A percentile compares a stretch with the other conserved stretches of the same genome.
These are phyloP conservation scores for Stipa capillata DNA, from an alignment of 176 grass and related monocot species.

Conservation along the genomic window DNA sequence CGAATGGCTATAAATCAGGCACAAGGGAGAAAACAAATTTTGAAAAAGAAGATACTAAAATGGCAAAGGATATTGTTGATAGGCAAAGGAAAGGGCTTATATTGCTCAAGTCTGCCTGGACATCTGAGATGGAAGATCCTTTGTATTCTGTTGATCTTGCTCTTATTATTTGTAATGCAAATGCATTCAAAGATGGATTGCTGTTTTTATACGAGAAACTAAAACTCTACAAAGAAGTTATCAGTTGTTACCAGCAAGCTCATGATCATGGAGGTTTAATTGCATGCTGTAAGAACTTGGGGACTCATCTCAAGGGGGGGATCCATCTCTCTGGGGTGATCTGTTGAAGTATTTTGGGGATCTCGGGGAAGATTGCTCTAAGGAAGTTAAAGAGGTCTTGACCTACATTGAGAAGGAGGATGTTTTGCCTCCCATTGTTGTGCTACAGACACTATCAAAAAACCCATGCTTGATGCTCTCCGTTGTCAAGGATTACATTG, in stretches of 20 bases:
- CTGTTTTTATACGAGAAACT: slow-evolving; percentile 95
- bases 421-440: slow-evolving; percentile 87
- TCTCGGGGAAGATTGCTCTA: slow-evolving; percentile 86
- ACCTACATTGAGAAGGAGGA: slow-evolving; percentile 87
- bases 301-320: slow-evolving; percentile 76
- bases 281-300: slow-evolving; percentile 92
- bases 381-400: slow-evolving; percentile 96
- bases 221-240: slow-evolving; percentile 95
- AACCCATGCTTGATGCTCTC: slow-evolving; percentile 81
- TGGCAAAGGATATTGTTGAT: slow-evolving; percentile 46
- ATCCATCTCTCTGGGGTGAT: slow-evolving; percentile 88
- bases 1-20: slow-evolving; percentile 33
- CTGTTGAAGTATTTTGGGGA: slow-evolving; percentile 95
- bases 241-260: slow-evolving; percentile 91
- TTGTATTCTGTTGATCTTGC: slow-evolving; percentile 85
- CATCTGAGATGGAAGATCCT: slow-evolving; percentile 75
- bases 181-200: slow-evolving; percentile 82
- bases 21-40: slow-evolving; percentile 32
- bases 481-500: slow-evolving; percentile 96
- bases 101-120: slow-evolving; percentile 85
- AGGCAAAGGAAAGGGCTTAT: slow-evolving; percentile 72
- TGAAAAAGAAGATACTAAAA: slow-evolving; percentile 35
- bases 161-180: slow-evolving; percentile 86
- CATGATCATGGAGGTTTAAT: slow-evolving; percentile 96
- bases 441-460: slow-evolving; percentile 79